phyloP scores from a whole-genome alignment of 805 yeast species.

The Metschnikowia hibisci region DNA sequence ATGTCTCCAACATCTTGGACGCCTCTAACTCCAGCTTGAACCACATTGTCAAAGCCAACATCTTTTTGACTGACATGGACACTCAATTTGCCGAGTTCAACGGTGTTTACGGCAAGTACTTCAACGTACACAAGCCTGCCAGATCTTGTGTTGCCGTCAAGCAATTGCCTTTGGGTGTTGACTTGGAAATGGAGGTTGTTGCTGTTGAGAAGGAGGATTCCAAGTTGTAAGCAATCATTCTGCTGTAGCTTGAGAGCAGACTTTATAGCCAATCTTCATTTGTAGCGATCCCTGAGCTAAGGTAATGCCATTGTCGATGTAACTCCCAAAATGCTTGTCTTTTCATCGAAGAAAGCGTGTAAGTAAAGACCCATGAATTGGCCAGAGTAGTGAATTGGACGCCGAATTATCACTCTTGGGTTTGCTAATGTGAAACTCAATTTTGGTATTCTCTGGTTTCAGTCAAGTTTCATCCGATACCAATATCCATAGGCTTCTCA shows the following conservation, averaged over 20 bases:
- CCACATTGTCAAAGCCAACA: constrained; percentile 81
- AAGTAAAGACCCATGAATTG: too few relatives aligned
- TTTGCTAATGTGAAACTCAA: too few relatives aligned
- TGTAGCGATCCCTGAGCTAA: too few relatives aligned
- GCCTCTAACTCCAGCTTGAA: constrained; percentile 83
- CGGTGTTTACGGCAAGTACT: constrained; percentile 75
- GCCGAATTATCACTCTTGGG: too few relatives aligned
- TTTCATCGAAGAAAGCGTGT: too few relatives aligned
- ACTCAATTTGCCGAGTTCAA: constrained; percentile 78
- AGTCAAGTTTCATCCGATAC: too few relatives aligned
- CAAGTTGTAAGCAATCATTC: constrained; percentile 25
- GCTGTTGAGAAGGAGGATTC: constrained; percentile 60
- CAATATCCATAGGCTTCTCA: too few relatives aligned
- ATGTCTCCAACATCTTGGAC: constrained; percentile 67
- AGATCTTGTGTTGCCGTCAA: constrained; percentile 97
- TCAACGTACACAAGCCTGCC: constrained; percentile 81
- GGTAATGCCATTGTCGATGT: too few relatives aligned
- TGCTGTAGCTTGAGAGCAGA: neutral
- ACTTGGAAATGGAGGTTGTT: constrained; percentile 86
- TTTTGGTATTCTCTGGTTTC: too few relatives aligned
- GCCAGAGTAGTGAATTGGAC: too few relatives aligned
- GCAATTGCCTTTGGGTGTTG: constrained; percentile 83
- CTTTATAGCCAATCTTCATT: neutral
- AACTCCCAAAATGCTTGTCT: too few relatives aligned
- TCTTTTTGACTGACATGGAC: constrained; percentile 87